Base-by-base conservation (phyloP, 495 filamentous ascomycete species). In the Rhypophila decipiens region DNA sequence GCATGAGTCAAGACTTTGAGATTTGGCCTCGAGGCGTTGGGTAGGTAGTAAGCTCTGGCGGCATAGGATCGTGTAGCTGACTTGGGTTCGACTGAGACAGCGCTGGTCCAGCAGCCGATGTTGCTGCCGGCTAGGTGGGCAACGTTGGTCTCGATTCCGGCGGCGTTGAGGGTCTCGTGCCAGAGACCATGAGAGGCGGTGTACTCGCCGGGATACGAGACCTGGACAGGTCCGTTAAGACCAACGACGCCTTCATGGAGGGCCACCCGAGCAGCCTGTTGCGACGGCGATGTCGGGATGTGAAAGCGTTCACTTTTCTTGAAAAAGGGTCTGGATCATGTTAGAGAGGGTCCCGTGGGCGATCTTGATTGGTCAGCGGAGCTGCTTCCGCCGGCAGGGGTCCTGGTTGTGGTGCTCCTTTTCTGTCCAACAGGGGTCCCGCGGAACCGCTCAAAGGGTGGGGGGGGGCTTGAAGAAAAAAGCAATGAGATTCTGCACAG, bases 231-330 rank as follows among this genome's bases (percentile, higher is more conserved):
- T 0, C 75, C 75, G 35, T 52, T 35, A 1, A 43, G 53, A 0
- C 76, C 77, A 41, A 76, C 62, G 5, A 40, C 42, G 20, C 13
- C 48, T 13, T 51, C 23, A 22, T 65, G 53, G 46, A 62, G 72
- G 5, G 57, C 38, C 0, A 54, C 57, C 20, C 56, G 51, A 46
- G 65, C 51, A 20, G 49, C 27, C n/a, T 51, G 10, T n/a, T 17
- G 36, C 3, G 23, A 43, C 10, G 17, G 5, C 0, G 22, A 20
- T 5, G 23, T 15, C 4, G 40, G 40, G 10, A 24, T 2, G 24
- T 43, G 65, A 24, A 77, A 76, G 1, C 53, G 64, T 44, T 79
- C 72, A 29, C 59, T 65, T 43, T 68, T 76, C 49, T 73, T 74
- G 54, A 74, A 75, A 42, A 59, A 75, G 0, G 69, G 72, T 18